Evolutionary conservation across 2,329 filamentous ascomycete species (phyloP), one percentile per base, ranked within the genome.

Genomic region (Onygena corvina): DNA sequence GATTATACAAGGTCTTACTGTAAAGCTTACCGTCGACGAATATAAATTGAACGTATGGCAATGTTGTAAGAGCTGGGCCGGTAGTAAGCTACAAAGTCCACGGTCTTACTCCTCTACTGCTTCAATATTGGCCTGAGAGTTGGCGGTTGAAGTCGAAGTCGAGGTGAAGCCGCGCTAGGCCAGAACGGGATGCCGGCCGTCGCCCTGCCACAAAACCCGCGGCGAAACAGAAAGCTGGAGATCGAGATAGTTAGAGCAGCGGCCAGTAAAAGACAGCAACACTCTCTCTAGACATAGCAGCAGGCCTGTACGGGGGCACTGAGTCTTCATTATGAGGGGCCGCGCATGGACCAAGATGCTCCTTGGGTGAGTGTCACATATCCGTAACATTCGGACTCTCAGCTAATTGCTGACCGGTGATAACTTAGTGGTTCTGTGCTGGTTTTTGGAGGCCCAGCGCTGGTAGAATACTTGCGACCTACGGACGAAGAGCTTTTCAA

Each of bases 401-500:
- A 8, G 14, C 27, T 54, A 47, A 52, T 45, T 46, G 20, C 2
- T 40, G n/a, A n/a, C n/a, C n/a, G 50, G 44, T 16, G 18, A 30
- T 31, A 45, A 20, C 49, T 54, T 59, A 95, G 89, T 52, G 86
- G 85, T 58, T 74, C 73, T 35, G 67, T 74, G 42, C 73, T 92
- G 58, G 82, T 80, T 60, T 75, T 95, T 52, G 92, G 92, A 47
- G 92, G 92, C 2, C 92, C 92, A 20, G 83, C 84, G 12, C 71
- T 96, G 48, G 84, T 90, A 36, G 78, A 82, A 68, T 94, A 81
- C 35, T 56, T 71, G 50, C 67, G 67, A 23, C 92, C 92, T 1
- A 83, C 84, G 9, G 88, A 95, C 59, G 92, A 95, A 67, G 88
- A 96, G 70, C 76, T 98, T 35, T 88, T 93, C 73, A 75, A 77